Conservation (phyloP, 495 filamentous ascomycete species). For the Penicillium mononematosum region DNA sequence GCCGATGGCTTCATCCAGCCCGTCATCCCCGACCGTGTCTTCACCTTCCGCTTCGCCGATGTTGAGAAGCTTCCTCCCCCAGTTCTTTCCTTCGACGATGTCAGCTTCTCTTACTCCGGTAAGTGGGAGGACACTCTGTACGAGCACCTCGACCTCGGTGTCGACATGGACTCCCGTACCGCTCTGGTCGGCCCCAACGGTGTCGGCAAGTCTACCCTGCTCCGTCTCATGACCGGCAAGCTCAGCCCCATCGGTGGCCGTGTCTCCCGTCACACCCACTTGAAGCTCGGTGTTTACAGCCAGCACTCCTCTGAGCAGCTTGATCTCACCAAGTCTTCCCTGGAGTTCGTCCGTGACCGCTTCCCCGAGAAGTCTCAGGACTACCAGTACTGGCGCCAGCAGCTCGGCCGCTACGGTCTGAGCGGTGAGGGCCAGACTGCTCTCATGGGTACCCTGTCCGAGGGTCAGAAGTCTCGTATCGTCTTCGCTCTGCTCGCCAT, state of each 20-base stretch:
- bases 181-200: conserved; percentile 98
- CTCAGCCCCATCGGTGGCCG: conserved; percentile 78
- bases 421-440: conserved; percentile 91
- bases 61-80: conserved; percentile 98
- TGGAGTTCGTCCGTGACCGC: conserved; percentile 98
- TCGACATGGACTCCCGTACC: conserved; percentile 98
- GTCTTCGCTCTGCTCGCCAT: conserved; percentile 97
- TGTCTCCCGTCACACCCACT: conserved; percentile 89
- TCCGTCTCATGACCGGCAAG: conserved; percentile 96
- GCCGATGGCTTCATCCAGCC: conserved; percentile 97
- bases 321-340: conserved; percentile 92
- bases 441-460: conserved; percentile 94
- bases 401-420: conserved; percentile 91
- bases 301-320: conserved; percentile 99
- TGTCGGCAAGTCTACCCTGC: conserved; percentile 98
- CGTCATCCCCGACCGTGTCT: conserved; percentile 80
- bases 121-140: conserved; percentile 87
- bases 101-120: conserved; percentile 97
- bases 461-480: conserved; percentile 96
- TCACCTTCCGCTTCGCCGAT: conserved; percentile 97
- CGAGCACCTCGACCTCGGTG: conserved; percentile 93
- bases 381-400: conserved; percentile 99
- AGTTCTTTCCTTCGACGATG: conserved; percentile 92
- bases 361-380: conserved; percentile 86
- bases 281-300: conserved; percentile 96